Conservation (phyloP, 768 basidiomycete species). For the Amanita pseudoporphyria region DNA sequence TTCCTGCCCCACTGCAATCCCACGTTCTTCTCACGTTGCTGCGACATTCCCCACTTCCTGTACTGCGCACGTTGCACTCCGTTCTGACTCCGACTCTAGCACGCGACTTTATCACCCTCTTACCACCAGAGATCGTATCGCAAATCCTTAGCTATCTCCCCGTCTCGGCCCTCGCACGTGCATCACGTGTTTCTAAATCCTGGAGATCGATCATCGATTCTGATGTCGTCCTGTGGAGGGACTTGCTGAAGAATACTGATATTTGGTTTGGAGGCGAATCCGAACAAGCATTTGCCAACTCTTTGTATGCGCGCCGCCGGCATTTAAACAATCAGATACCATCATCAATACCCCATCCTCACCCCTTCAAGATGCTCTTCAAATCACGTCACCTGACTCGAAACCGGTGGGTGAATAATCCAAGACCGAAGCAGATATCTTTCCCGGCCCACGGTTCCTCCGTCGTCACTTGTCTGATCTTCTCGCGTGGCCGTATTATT, state of each 20-base stretch:
- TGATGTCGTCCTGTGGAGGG: slow-evolving; percentile 84
- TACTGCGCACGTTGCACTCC: slow-evolving; percentile 81
- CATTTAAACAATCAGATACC: slow-evolving; percentile 26
- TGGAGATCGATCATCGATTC: slow-evolving; percentile 93
- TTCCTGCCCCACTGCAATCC: slow-evolving; percentile 81
- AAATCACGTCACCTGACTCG: slow-evolving; percentile 80
- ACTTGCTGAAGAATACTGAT: slow-evolving; percentile 71
- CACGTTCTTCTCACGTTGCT: slow-evolving; percentile 90
- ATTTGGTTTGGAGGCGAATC: slow-evolving; percentile 87
- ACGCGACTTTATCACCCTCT: slow-evolving; percentile 86
- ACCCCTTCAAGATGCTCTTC: slow-evolving; percentile 90
- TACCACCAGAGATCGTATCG: slow-evolving; percentile 89
- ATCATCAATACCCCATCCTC: slow-evolving; percentile 56
- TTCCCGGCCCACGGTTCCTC: slow-evolving; percentile 85
- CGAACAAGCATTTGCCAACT: slow-evolving; percentile 70
- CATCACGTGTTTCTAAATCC: slow-evolving; percentile 78
- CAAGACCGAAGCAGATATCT: slow-evolving; percentile 63
- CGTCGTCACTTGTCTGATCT: slow-evolving; percentile 93
- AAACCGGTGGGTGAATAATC: slow-evolving; percentile 69
- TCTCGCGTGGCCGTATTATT: slow-evolving; percentile 92
- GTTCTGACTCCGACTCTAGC: slow-evolving; percentile 87
- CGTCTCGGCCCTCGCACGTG: slow-evolving; percentile 72
- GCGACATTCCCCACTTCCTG: slow-evolving; percentile 84
- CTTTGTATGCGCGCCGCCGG: slow-evolving; percentile 54
- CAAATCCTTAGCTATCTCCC: slow-evolving; percentile 82